Percentiles rank a stretch among this genome's conserved stretches.
Conservation (phyloP, 768 basidiomycete genomes). For the Brasilioporus rufonigricans region DNA sequence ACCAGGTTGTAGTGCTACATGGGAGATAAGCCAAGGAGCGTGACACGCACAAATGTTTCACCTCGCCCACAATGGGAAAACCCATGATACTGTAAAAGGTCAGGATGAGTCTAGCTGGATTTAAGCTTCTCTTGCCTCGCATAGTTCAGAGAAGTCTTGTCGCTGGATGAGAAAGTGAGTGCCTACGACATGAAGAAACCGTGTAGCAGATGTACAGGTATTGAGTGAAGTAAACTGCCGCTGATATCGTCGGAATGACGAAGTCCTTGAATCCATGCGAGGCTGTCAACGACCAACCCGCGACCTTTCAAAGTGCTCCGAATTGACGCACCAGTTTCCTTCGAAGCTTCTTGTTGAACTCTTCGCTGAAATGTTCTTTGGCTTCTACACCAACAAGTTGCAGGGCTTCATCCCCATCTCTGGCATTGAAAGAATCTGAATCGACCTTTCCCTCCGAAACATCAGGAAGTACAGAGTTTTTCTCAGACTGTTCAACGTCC, state of each 20-base stretch:
- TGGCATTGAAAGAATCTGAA: conserved; percentile 33
- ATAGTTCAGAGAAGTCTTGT: conserved; percentile 72
- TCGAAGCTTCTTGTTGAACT: conserved; percentile 55
- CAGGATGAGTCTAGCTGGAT: background rate
- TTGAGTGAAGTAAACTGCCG: conserved; percentile 68
- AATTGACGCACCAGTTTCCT: conserved; percentile 50
- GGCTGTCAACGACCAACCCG: background rate
- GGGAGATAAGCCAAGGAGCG: conserved; percentile 1
- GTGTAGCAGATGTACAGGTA: conserved; percentile 45
- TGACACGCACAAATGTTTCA: conserved; percentile 18
- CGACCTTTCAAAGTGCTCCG: background rate
- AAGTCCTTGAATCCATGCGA: conserved; percentile 39
- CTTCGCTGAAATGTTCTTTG: conserved; percentile 53
- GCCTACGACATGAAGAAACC: background rate
- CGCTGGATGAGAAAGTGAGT: conserved; percentile 36
- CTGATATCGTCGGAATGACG: conserved; percentile 53
- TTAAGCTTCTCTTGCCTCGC: conserved; percentile 45
- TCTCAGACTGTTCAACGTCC: conserved; percentile 13
- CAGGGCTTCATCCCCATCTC: conserved; percentile 58
- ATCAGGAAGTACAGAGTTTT: conserved; percentile 10
- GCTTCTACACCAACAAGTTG: conserved; percentile 55
- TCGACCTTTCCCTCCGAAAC: conserved; percentile 35
- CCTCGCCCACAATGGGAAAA: conserved; percentile 62
- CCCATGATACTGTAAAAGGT: conserved; percentile 53
- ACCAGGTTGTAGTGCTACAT: conserved; percentile 60